Evolutionary conservation across 768 basidiomycete species (phyloP), one percentile per base, ranked within the genome.

Genomic region (Naganishia friedmannii): DNA sequence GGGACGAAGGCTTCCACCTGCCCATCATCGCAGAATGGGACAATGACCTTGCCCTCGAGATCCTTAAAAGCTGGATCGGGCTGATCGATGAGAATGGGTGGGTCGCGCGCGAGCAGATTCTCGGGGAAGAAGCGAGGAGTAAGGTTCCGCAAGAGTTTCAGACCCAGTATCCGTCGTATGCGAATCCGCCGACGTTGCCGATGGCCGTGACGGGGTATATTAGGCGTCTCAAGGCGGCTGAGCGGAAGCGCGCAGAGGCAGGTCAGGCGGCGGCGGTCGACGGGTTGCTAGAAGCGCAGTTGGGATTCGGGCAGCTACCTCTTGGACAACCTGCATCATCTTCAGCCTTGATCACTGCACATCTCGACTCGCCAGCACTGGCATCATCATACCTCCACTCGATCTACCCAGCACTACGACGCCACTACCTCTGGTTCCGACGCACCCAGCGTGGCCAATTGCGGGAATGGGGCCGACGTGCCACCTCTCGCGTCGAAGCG

Each of bases 1-100:
- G 94, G 94, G 94, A 98, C 80, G 94, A 98, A 82, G 94, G 94
- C 1, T 98, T 98, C 84, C 94, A 98, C 81, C 82, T 97, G 34
- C 82, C 93, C 39, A 89, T 94, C 73, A 91, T 98, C 54, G 92
- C 92, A 21, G 87, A 88, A 76, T 94, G 90, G 90, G 95, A 98
- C 77, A 92, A 89, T 70, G 92, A 92, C 75, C 87, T 96, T 67
- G 88, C 87, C 74, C 84, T 96, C 34, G 90, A 93, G 77, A 96
- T 98, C 70, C 83, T 98, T 46, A 88, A 88, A 76, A 87, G 88
- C 72, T 98, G 94, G 94, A 87, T 96, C 60, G 83, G 88, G 72
- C 85, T 97, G 55, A 91, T 96, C 67, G 93, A 98, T 77, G 90
- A 90, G 42, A 87, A 96, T 74, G 94, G 94, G 0, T 98, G 94